Conservation (phyloP, 2,329 filamentous ascomycete species). For the Trichoderma oligosporum region DNA sequence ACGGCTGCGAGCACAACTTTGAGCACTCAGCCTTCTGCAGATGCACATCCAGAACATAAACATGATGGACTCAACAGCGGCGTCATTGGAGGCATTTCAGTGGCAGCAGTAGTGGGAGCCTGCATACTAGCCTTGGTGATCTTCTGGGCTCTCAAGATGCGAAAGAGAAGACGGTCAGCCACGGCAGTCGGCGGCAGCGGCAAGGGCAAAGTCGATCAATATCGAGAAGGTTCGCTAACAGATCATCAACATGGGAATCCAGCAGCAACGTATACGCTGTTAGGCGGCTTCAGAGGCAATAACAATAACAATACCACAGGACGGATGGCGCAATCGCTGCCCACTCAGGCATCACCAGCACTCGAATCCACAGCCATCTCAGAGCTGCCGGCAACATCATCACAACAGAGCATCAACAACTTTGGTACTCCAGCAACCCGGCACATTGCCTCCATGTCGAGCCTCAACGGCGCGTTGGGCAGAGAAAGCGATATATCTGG, state of each 20-base stretch:
- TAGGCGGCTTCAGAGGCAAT: background rate
- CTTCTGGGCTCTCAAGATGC: background rate
- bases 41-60: background rate
- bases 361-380: background rate
- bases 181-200: background rate
- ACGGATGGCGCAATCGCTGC: background rate
- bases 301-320: background rate
- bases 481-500: conserved; percentile 9
- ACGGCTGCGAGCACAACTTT: background rate
- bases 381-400: conserved; percentile 12
- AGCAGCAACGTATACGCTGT: background rate
- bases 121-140: background rate
- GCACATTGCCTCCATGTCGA: background rate
- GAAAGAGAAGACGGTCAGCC: background rate
- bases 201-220: background rate
- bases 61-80: background rate
- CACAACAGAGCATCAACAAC: conserved; percentile 5
- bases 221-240: background rate
- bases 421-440: conserved; percentile 2
- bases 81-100: conserved; percentile 10
- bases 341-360: background rate
- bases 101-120: background rate
- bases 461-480: background rate
- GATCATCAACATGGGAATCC: background rate
- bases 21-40: conserved; percentile 1